These are phyloP conservation scores for Xylaria sp. DNA, from an alignment of 2,329 filamentous ascomycete genomes.

Conservation along the genomic window DNA sequence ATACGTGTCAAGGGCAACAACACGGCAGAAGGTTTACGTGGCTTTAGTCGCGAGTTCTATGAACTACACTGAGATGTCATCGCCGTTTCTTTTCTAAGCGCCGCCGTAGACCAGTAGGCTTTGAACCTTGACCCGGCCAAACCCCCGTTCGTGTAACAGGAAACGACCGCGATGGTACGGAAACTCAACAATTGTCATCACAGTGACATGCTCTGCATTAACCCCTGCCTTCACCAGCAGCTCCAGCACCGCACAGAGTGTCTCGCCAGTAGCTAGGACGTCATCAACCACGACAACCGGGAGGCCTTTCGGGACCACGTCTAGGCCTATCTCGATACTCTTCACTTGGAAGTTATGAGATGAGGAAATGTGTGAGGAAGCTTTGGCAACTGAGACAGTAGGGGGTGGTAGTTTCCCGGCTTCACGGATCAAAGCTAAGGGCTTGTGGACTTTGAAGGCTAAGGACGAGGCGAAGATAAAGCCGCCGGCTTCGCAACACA, in stretches of 20 bases:
- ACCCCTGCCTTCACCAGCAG: slow-evolving; percentile 54
- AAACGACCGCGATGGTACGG: slow-evolving; percentile 58
- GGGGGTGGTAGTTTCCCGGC: slow-evolving; percentile 65
- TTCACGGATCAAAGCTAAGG: slow-evolving; percentile 58
- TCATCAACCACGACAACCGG: slow-evolving; percentile 65
- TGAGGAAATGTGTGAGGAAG: slow-evolving; percentile 60
- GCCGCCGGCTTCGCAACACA: slow-evolving; percentile 62
- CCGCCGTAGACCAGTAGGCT: slow-evolving; percentile 60
- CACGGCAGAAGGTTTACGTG: background rate
- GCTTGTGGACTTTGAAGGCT: slow-evolving; percentile 47
- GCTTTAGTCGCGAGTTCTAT: background rate
- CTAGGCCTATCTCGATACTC: slow-evolving; percentile 55
- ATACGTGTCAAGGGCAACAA: background rate
- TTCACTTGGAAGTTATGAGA: slow-evolving; percentile 34
- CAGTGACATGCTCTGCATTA: slow-evolving; percentile 45
- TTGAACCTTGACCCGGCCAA: slow-evolving; percentile 55
- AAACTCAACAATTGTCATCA: slow-evolving; percentile 65
- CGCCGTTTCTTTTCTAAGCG: slow-evolving; percentile 34
- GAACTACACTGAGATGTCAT: too few species aligned
- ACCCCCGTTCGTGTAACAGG: slow-evolving; percentile 52
- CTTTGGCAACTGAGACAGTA: slow-evolving; percentile 54
- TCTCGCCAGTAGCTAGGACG: slow-evolving; percentile 61
- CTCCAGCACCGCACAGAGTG: slow-evolving; percentile 58
- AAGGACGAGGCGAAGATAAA: slow-evolving; percentile 61
- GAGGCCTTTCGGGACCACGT: slow-evolving; percentile 46